A percentile compares a stretch with the other conserved stretches of the same genome.
phyloP scores from a whole-genome alignment of 2,329 filamentous ascomycete species.

The Curvularia spicifera region DNA sequence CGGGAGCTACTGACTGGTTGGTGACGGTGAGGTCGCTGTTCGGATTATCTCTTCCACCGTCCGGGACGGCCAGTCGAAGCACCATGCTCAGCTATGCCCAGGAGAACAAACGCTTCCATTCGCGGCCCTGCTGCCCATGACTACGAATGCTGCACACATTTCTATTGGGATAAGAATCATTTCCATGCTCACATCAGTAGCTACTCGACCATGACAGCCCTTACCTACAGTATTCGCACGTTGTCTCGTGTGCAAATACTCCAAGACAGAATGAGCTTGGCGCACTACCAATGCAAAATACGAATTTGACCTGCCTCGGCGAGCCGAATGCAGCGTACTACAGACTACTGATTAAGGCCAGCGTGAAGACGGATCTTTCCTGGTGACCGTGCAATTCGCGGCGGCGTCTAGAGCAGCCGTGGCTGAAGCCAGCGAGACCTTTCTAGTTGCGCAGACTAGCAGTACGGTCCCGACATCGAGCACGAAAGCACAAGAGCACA shows the following conservation, averaged over 20 bases:
- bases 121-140: not conserved
- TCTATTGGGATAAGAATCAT: not conserved
- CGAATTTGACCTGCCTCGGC: not conserved
- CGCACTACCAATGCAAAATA: conserved; percentile 1
- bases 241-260: not conserved
- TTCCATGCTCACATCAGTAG: not conserved
- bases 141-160: not conserved
- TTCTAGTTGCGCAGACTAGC: not conserved
- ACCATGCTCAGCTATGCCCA: conserved; percentile 25
- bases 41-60: conserved; percentile 39
- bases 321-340: not conserved
- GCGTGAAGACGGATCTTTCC: conserved; percentile 1
- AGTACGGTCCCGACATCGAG: not conserved
- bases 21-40: conserved; percentile 35
- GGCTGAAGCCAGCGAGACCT: not conserved
- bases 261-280: not conserved
- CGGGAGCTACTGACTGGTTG: conserved; percentile 11
- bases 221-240: not conserved
- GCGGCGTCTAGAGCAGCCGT: conserved; percentile 1
- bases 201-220: not conserved
- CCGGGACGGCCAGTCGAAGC: conserved; percentile 26
- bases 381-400: not conserved
- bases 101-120: conserved; percentile 6
- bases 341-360: not conserved
- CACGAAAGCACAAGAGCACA: not conserved